Percentiles rank a stretch among this genome's conserved stretches.
These are phyloP conservation scores for Mucor saturninus DNA, from an alignment of 371 early-diverging fungal genomes.

Conservation along the genomic window DNA sequence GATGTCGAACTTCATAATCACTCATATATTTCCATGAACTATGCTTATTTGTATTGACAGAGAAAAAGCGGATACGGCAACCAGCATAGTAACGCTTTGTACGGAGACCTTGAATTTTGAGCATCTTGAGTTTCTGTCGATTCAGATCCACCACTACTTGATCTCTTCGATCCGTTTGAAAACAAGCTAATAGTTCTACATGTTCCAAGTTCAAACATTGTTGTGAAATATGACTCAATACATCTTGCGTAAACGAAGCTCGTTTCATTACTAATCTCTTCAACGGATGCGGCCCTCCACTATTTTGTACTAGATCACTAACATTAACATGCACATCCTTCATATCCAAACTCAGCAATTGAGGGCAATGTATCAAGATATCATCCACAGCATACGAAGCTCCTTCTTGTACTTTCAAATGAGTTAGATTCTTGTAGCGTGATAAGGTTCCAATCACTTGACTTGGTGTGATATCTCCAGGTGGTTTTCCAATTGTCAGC, in stretches of 20 bases:
- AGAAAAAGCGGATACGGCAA: conserved; percentile 24
- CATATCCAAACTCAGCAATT: conserved; percentile 6
- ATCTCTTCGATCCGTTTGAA: conserved; percentile 24
- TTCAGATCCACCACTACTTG: conserved; percentile 13
- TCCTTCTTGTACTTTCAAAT: conserved; percentile 22
- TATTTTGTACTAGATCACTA: background rate
- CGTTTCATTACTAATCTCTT: conserved; percentile 16
- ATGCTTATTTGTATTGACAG: background rate
- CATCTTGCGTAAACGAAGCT: conserved; percentile 18
- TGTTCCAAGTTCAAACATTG: conserved; percentile 11
- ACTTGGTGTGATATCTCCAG: conserved; percentile 2
- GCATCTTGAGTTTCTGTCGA: conserved; percentile 3
- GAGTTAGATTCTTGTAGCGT: conserved; percentile 10
- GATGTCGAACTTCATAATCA: conserved; percentile 16
- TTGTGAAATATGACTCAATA: conserved; percentile 9
- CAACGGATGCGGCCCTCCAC: conserved; percentile 7
- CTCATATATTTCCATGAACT: conserved; percentile 25
- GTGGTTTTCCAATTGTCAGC: conserved; percentile 24
- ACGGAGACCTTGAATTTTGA: conserved; percentile 25
- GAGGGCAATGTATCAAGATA: conserved; percentile 10
- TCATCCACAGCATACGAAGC: conserved; percentile 11
- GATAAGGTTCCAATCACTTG: conserved; percentile 18
- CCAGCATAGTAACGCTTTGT: conserved; percentile 22
- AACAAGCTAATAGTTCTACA: conserved; percentile 18
- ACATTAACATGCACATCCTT: conserved; percentile 11